Conservation (phyloP, 1,139 yeast species). For the Suhomyces guaymorum region DNA sequence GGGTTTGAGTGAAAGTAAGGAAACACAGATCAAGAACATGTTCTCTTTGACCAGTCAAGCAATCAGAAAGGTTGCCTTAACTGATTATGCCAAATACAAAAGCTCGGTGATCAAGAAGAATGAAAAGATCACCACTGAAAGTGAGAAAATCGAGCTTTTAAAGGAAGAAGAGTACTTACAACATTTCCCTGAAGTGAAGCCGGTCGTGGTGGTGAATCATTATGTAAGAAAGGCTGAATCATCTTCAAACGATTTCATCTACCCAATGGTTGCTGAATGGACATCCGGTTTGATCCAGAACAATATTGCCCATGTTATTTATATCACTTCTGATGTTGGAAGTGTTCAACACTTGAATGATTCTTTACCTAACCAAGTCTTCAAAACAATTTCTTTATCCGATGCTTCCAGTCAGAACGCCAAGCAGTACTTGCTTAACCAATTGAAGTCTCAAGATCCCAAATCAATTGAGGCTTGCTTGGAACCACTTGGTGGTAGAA, state of each 20-base stretch:
- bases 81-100: conserved; percentile 37
- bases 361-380: conserved; percentile 82
- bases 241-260: conserved; percentile 58
- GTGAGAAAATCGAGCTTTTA: conserved; percentile 28
- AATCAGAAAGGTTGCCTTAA: conserved; percentile 63
- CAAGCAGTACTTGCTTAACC: conserved; percentile 65
- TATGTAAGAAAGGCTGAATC: conserved; percentile 60
- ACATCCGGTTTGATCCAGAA: conserved; percentile 72
- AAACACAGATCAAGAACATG: conserved; percentile 81
- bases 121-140: conserved; percentile 19
- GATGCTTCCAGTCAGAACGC: conserved; percentile 82
- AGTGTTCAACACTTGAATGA: conserved; percentile 66
- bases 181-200: conserved; percentile 83
- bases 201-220: conserved; percentile 81
- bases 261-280: conserved; percentile 84
- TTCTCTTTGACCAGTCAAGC: conserved; percentile 73
- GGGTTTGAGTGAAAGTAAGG: conserved; percentile 84
- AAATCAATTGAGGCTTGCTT: conserved; percentile 55
- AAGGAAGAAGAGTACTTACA: conserved; percentile 83
- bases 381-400: conserved; percentile 69
- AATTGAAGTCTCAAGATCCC: conserved; percentile 38
- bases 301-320: conserved; percentile 86
- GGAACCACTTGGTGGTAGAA: conserved; percentile 87
- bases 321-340: conserved; percentile 83
- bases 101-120: conserved; percentile 21